A percentile compares a stretch with the other conserved stretches of the same genome.
Evolutionary conservation across 805 yeast species (phyloP).

Genomic region (Saturnispora zaruensis): DNA sequence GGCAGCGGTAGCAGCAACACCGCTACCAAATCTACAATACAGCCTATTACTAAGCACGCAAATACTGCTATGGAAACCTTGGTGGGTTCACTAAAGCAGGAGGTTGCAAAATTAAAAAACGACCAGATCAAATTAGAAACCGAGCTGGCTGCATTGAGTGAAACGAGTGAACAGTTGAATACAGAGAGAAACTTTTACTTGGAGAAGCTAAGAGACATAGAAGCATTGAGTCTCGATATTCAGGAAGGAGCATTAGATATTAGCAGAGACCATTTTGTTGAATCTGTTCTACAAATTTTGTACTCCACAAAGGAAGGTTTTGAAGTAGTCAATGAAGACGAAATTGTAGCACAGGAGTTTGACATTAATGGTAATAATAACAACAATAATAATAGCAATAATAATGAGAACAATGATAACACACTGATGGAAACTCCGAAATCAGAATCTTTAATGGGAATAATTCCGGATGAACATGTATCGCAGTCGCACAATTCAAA

Average conservation of each 20-base stretch:
- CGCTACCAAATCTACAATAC: background rate
- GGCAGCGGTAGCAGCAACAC: background rate
- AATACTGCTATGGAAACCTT: background rate
- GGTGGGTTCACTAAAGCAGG: conserved; percentile 2
- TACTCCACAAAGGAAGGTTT: conserved; percentile 83
- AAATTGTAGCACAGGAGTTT: background rate
- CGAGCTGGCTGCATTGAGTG: conserved; percentile 28
- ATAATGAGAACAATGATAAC: background rate
- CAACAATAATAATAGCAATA: background rate
- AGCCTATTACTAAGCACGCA: background rate
- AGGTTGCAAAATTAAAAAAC: conserved; percentile 22
- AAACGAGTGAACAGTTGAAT: conserved; percentile 57
- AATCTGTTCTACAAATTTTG: conserved; percentile 65
- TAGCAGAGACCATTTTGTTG: conserved; percentile 34
- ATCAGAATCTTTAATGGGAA: conserved; percentile 6
- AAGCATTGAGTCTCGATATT: conserved; percentile 60
- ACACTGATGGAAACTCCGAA: conserved; percentile 3
- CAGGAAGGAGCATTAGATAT: conserved; percentile 22
- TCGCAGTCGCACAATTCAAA: background rate
- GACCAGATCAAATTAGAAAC: conserved; percentile 24
- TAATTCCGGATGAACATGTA: background rate
- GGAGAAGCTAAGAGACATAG: conserved; percentile 82
- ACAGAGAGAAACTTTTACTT: conserved; percentile 87
- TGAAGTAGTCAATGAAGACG: conserved; percentile 41
- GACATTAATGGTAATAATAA: background rate